Conservation (phyloP, 2,329 filamentous ascomycete species). For the Claviceps sp. region DNA sequence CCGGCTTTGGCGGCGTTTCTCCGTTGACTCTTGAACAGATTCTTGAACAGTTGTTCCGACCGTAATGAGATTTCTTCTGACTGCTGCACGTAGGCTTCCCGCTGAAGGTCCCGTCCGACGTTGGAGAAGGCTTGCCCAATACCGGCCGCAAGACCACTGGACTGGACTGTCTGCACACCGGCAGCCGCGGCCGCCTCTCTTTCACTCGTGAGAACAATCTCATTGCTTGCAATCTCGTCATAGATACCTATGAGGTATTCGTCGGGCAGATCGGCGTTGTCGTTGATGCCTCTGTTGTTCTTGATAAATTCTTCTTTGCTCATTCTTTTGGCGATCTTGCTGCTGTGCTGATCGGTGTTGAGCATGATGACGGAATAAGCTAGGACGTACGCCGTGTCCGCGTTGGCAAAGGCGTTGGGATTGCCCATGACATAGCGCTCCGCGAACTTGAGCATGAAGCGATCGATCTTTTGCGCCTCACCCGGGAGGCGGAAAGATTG, state of each 20-base stretch:
- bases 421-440: constrained; percentile 92
- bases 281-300: constrained; percentile 97
- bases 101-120: constrained; percentile 78
- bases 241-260: constrained; percentile 85
- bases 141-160: constrained; percentile 57
- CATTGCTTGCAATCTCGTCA: constrained; percentile 80
- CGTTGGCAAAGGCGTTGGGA: constrained; percentile 93
- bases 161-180: constrained; percentile 45
- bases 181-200: constrained; percentile 76
- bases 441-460: constrained; percentile 98
- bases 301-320: constrained; percentile 96
- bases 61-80: constrained; percentile 77
- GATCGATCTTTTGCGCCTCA: constrained; percentile 97
- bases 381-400: constrained; percentile 91
- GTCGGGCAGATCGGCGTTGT: constrained; percentile 81
- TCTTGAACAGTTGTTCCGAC: constrained; percentile 80
- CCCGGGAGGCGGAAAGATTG: constrained; percentile 91
- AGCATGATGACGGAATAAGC: constrained; percentile 94
- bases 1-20: constrained; percentile 58
- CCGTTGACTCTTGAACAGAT: constrained; percentile 77
- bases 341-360: constrained; percentile 90
- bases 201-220: constrained; percentile 91
- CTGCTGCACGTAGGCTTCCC: constrained; percentile 87
- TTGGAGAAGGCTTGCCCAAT: constrained; percentile 84
- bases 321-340: constrained; percentile 75